A percentile compares a stretch with the other conserved stretches of the same genome.
phyloP scores from a whole-genome alignment of 83 land plant species.

The Picea abies region DNA sequence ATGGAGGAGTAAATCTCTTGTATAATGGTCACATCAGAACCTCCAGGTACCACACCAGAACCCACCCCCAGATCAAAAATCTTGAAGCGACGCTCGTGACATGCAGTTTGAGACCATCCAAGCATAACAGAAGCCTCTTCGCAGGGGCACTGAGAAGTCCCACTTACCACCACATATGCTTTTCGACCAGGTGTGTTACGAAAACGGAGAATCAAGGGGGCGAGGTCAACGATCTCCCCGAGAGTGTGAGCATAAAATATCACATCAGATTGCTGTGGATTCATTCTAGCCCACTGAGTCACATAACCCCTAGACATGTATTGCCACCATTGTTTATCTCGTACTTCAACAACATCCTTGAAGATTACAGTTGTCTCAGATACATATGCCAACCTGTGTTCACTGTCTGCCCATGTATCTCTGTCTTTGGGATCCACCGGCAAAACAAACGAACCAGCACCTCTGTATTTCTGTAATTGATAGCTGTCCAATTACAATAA shows the following conservation, averaged over 20 bases:
- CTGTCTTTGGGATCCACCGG: constrained; percentile 33
- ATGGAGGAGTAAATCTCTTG: constrained; percentile 27
- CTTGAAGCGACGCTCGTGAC: constrained; percentile 32
- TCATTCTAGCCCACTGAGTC: constrained; percentile 40
- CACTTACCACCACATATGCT: constrained; percentile 32
- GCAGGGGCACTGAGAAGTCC: constrained; percentile 29
- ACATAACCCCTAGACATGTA: constrained; percentile 33
- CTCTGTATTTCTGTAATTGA: constrained; percentile 37
- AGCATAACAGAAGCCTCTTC: constrained; percentile 34
- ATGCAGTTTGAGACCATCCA: constrained; percentile 24
- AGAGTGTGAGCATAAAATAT: constrained; percentile 38
- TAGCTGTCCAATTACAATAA: constrained; percentile 22
- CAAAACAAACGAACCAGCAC: constrained; percentile 28
- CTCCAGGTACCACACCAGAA: constrained; percentile 12
- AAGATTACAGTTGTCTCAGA: constrained; percentile 33
- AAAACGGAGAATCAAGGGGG: constrained; percentile 26
- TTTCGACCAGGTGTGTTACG: constrained; percentile 21
- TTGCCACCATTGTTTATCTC: constrained; percentile 42
- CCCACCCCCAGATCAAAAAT: constrained; percentile 33
- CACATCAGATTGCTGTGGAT: constrained; percentile 33
- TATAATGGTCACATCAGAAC: background rate
- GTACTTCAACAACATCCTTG: constrained; percentile 32
- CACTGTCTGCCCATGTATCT: constrained; percentile 42
- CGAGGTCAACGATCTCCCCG: constrained; percentile 21
- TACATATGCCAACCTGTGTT: constrained; percentile 38